These are phyloP conservation scores for Collybia sp. DNA, from an alignment of 768 basidiomycete species.

Conservation along the genomic window DNA sequence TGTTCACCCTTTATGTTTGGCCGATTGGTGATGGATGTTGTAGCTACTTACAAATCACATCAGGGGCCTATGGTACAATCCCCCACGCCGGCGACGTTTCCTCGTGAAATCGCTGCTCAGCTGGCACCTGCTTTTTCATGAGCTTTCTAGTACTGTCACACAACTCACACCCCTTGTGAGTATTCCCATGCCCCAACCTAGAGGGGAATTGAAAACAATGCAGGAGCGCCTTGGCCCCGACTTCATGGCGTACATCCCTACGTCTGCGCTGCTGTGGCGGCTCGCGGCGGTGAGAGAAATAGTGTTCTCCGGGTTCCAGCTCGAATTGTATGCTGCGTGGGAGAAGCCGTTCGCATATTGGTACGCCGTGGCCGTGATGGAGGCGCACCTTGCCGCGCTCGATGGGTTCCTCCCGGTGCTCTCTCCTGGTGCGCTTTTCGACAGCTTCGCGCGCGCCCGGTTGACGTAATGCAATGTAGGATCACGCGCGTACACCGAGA, in stretches of 20 bases:
- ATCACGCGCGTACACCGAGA: conserved; percentile 35
- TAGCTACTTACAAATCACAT: conserved; percentile 59
- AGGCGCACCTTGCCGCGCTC: conserved; percentile 49
- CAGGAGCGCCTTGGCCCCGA: too few relatives aligned
- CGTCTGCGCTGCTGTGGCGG: conserved; percentile 52
- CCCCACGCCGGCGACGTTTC: conserved; percentile 58
- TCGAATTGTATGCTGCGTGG: conserved; percentile 64
- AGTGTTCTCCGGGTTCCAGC: conserved; percentile 69
- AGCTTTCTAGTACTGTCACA: conserved; percentile 27
- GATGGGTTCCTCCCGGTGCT: conserved; percentile 40
- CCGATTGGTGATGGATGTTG: conserved; percentile 5
- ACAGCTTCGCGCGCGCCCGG: not conserved
- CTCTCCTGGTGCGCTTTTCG: conserved; percentile 26
- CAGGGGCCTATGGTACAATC: conserved; percentile 64
- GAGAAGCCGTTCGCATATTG: conserved; percentile 77
- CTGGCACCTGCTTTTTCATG: conserved; percentile 63
- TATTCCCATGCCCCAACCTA: too few relatives aligned
- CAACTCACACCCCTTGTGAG: conserved; percentile 24
- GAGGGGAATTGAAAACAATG: too few relatives aligned
- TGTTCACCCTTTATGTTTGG: conserved; percentile 1
- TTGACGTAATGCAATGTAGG: conserved; percentile 20
- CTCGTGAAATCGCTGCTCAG: conserved; percentile 59
- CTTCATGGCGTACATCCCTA: conserved; percentile 36
- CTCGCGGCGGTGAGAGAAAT: conserved; percentile 61
- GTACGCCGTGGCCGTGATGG: conserved; percentile 56